Conservation (phyloP, 1,284 basidiomycete species). For the Omphalotus olearius region DNA sequence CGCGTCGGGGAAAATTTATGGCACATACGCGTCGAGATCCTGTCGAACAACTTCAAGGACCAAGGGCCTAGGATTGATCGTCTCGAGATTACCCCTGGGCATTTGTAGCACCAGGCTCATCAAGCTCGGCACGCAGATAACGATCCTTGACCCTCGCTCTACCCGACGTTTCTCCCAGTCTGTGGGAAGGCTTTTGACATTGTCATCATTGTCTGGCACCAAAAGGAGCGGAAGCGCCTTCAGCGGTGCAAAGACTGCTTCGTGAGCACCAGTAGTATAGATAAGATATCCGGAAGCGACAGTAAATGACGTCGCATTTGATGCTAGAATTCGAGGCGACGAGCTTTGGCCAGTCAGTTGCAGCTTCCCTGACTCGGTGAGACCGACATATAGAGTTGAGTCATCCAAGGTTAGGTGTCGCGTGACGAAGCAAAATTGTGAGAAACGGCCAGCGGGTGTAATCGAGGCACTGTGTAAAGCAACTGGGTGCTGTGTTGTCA, state of each 20-base stretch:
- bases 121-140: constrained; percentile 77
- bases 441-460: constrained; percentile 39
- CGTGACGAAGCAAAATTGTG: constrained; percentile 54
- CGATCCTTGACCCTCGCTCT: constrained; percentile 84
- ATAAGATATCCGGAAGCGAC: constrained; percentile 82
- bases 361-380: constrained; percentile 64
- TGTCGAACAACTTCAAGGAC: constrained; percentile 80
- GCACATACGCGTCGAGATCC: constrained; percentile 68
- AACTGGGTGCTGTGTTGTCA: constrained; percentile 19
- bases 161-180: constrained; percentile 74
- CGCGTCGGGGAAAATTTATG: constrained; percentile 5
- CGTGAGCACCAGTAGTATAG: constrained; percentile 84
- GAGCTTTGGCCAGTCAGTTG: constrained; percentile 35
- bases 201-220: constrained; percentile 19
- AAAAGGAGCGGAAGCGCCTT: constrained; percentile 28
- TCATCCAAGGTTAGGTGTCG: constrained; percentile 24
- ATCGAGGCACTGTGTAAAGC: constrained; percentile 20
- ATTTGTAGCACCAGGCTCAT: constrained; percentile 96
- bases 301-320: constrained; percentile 77
- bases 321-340: constrained; percentile 36
- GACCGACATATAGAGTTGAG: constrained; percentile 53
- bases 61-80: constrained; percentile 88
- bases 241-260: constrained; percentile 74
- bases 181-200: constrained; percentile 28
- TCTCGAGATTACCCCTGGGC: constrained; percentile 97